Evolutionary conservation across 2,329 filamentous ascomycete genomes (phyloP), one percentile per base, ranked within the genome.

Genomic region (Trichoderma guizhouense): DNA sequence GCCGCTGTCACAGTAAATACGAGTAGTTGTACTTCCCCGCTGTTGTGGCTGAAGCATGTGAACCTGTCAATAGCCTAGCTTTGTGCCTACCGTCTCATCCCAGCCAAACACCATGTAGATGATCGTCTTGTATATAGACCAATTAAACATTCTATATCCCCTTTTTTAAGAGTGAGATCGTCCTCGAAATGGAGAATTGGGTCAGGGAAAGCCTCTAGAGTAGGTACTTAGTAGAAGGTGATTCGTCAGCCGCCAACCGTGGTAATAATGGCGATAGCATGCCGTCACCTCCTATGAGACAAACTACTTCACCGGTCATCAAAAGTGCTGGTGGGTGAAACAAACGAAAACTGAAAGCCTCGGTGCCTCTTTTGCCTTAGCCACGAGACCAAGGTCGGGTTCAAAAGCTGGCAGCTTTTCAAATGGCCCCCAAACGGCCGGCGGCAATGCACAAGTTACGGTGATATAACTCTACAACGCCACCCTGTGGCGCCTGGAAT

Each of bases 401-500:
- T 24, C 21, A 36, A 63, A 26, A 12, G 21, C 30, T 24, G n/a
- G 14, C 26, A 32, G n/a, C 36, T 60, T 34, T 24, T 61, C 66
- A 51, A 60, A 69, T 39, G 34, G 58, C 43, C 47, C 36, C 28
- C 24, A 34, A 32, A 14, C 14, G 12, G 28, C 43, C 30, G 7
- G 66, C 36, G 55, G 55, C 39, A 28, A n/a, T 60, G 32, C 18
- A 34, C 55, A 1, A 21, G 21, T 43, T 32, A 36, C 3, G 12
- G 57, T 32, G 57, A 21, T 60, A 60, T 34, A 32, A 12, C 64
- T 34, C 55, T 55, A 69, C 66, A 69, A 69, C 66, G 66, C 66
- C 66, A 69, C 66, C 66, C 30, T 60, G 66, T 69, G 66, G 66
- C 66, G 55, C 36, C 66, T 60, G 30, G 26, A 61, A 61, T 61